Percentiles rank a stretch among this genome's conserved stretches.
Evolutionary conservation across 805 yeast species (phyloP).

Genomic region (Zygosaccharomyces rouxii): DNA sequence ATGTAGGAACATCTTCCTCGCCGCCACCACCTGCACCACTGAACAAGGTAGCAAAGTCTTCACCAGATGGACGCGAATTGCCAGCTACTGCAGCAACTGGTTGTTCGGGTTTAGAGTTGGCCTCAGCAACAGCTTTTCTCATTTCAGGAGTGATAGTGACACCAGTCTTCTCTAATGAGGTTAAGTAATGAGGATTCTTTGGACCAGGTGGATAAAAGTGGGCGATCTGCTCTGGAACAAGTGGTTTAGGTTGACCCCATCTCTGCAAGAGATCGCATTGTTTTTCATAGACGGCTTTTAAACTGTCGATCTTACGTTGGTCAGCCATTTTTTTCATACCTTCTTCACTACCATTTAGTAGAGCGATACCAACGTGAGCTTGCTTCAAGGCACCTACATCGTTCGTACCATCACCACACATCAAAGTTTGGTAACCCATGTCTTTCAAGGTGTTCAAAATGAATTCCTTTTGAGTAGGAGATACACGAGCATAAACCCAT

Average conservation of each 20-base stretch:
- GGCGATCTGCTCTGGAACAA: conserved; percentile 82
- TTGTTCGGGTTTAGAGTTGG: conserved; percentile 38
- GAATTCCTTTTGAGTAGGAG: conserved; percentile 93
- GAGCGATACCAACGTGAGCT: conserved; percentile 97
- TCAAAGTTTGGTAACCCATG: conserved; percentile 86
- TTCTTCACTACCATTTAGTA: conserved; percentile 93
- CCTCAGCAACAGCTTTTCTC: conserved; percentile 54
- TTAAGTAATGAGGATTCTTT: conserved; percentile 77
- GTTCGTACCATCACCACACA: conserved; percentile 99
- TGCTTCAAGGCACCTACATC: conserved; percentile 99
- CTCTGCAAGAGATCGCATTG: conserved; percentile 72
- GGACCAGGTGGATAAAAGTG: conserved; percentile 97
- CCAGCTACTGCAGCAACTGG: conserved; percentile 30
- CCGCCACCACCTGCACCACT: conserved; percentile 37
- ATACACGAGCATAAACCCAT: conserved; percentile 97
- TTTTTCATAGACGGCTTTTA: conserved; percentile 69
- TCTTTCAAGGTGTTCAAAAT: conserved; percentile 77
- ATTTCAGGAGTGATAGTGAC: conserved; percentile 72
- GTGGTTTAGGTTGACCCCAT: conserved; percentile 83
- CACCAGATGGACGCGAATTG: conserved; percentile 34
- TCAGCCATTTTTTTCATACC: conserved; percentile 87
- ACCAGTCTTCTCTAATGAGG: conserved; percentile 82
- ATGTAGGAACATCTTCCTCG: conserved; percentile 78
- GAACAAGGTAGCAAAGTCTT: conserved; percentile 43
- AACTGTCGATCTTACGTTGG: conserved; percentile 60